Base-by-base conservation (phyloP, 1,284 basidiomycete species). In the Leccinum solheimii region DNA sequence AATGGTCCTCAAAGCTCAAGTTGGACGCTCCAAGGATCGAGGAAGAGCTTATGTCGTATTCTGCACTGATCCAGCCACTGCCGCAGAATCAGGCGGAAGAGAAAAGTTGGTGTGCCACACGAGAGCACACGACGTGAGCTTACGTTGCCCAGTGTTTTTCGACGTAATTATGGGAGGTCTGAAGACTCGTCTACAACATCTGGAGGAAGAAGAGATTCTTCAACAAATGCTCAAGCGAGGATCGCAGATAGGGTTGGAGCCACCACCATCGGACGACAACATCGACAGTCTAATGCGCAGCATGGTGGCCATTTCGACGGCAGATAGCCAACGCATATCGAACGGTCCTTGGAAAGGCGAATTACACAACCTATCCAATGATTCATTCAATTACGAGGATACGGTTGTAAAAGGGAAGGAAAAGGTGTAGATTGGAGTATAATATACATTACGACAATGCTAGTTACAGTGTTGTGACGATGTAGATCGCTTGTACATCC, bases 121-220 rank as follows among this genome's bases (percentile, higher is more conserved):
- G 40, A 43, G 58, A 61, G 40, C 19, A 21, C 52, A 21, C 21
- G 14, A 23, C 58, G 36, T 32, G 30, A 56, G 27, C 73, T 75
- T 51, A 76, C 53, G 55, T 50, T 57, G 2, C 19, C 8, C 60
- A 76, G 76, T 64, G 59, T 72, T 85, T 62, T 79, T 78, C 64
- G 78, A 84, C 26, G 69, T 74, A 26, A 81, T 88, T 36, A 72
- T 89, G 74, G 68, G 67, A 10, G 79, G 78, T 52, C 76, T 91
- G n/a, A 81, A 83, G 11, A 69, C 70, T 30, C 76, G 80, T 57
- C 81, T 90, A 23, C 79, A 78, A 43, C 72, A 80, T 58, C 72
- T 90, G n/a, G 83, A 87, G 65, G 87, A 90, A 53, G 82, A 90
- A 64, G 86, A 88, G 53, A 70, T 85, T 21, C 85, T 88, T 65